A percentile compares a stretch with the other conserved stretches of the same genome.
These are phyloP conservation scores for Podospora pseudocomata DNA, from an alignment of 495 filamentous ascomycete species.

Conservation along the genomic window DNA sequence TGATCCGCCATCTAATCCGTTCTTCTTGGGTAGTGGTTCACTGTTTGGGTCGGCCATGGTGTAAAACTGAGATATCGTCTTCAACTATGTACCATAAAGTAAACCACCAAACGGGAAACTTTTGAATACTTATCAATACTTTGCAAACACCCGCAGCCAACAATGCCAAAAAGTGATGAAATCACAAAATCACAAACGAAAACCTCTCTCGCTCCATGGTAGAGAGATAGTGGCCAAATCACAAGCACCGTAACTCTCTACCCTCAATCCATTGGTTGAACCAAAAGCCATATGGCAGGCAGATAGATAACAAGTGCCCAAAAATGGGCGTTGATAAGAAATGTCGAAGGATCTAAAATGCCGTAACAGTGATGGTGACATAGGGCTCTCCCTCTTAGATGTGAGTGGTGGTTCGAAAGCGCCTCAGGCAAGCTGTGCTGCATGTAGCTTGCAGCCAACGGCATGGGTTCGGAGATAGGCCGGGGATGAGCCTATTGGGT, in stretches of 20 bases:
- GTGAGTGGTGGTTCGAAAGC: neutral
- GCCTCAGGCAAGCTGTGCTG: neutral
- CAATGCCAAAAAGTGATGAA: neutral
- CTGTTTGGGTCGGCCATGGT: neutral
- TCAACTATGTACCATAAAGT: neutral
- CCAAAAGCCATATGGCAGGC: neutral
- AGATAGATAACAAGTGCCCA: neutral
- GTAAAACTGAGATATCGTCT: neutral
- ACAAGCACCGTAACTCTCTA: neutral
- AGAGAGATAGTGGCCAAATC: neutral
- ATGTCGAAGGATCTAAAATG: neutral
- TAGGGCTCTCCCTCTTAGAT: neutral
- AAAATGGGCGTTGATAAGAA: neutral
- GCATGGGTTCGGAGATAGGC: neutral
- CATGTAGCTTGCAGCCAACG: neutral
- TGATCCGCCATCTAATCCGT: conserved; percentile 20
- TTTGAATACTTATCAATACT: neutral
- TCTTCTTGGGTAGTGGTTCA: neutral
- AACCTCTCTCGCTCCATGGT: neutral
- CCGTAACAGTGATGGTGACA: neutral
- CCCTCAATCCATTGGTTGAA: neutral
- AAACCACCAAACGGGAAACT: neutral
- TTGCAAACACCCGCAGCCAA: neutral
- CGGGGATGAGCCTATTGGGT: neutral
- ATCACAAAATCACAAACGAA: neutral